Percentiles rank a stretch among this genome's conserved stretches.
Conservation (phyloP, 768 basidiomycete genomes). For the Podaxis carcinomalis region DNA sequence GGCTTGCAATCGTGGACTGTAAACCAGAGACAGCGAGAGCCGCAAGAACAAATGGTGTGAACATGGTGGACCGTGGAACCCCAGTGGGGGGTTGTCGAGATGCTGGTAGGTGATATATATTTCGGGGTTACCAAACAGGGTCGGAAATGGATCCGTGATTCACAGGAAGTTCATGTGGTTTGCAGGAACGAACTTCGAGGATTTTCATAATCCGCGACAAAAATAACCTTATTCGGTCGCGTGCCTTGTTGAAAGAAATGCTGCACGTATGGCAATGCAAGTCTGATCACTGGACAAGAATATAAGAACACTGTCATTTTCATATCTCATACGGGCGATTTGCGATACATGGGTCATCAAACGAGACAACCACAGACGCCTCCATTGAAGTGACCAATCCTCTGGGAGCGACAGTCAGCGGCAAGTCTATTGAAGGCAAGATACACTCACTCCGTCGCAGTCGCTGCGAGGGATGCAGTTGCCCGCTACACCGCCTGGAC, state of each 20-base stretch:
- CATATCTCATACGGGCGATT: background rate
- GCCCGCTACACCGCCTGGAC: background rate
- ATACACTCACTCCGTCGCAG: background rate
- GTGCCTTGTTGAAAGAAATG: background rate
- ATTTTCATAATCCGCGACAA: background rate
- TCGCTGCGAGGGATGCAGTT: background rate
- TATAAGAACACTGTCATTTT: background rate
- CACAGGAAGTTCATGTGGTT: background rate
- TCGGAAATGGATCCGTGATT: background rate
- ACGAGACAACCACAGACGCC: background rate
- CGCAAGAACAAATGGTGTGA: background rate
- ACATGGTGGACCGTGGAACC: background rate
- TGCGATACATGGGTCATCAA: background rate
- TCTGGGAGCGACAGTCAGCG: background rate
- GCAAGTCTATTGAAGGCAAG: background rate
- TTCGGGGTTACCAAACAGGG: background rate
- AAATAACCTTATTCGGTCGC: background rate
- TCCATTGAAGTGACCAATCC: background rate
- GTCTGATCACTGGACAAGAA: background rate
- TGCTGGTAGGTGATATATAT: background rate
- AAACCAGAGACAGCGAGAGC: background rate
- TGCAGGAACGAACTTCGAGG: background rate
- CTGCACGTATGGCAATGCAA: background rate
- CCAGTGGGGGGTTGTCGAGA: background rate
- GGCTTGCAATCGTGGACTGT: background rate